A percentile compares a stretch with the other conserved stretches of the same genome.
Evolutionary conservation across 805 yeast genomes (phyloP).

Genomic region (Lipomyces sp.): DNA sequence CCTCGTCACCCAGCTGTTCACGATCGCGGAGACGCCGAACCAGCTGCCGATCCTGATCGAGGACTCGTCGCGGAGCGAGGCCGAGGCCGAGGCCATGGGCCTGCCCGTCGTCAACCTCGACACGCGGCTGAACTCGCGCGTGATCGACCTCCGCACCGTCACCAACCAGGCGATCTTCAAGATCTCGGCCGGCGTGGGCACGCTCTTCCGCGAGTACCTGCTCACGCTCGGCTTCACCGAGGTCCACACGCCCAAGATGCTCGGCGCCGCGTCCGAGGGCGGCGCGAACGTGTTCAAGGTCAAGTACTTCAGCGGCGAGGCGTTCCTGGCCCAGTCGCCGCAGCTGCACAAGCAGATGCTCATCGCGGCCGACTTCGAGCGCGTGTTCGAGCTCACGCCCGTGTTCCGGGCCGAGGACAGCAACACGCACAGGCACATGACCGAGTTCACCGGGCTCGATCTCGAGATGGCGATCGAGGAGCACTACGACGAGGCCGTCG

Average conservation of each 20-base stretch:
- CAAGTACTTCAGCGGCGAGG: constrained; percentile 85
- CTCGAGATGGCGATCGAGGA: constrained; percentile 98
- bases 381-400: constrained; percentile 94
- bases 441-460: constrained; percentile 96
- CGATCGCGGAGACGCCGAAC: constrained; percentile 84
- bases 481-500: constrained; percentile 89
- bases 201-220: constrained; percentile 85
- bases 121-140: constrained; percentile 92
- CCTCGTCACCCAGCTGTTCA: constrained; percentile 64
- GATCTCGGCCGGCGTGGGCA: constrained; percentile 85
- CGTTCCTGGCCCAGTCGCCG: constrained; percentile 96
- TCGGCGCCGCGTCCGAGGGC: constrained; percentile 96
- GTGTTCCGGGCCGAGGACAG: constrained; percentile 99
- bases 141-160: constrained; percentile 92
- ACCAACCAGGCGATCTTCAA: constrained; percentile 97
- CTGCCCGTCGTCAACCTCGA: constrained; percentile 93
- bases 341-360: constrained; percentile 97
- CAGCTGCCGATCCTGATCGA: constrained; percentile 92
- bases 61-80: constrained; percentile 94
- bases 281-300: constrained; percentile 96
- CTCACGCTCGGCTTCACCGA: constrained; percentile 68
- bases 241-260: constrained; percentile 92
- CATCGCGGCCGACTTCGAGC: constrained; percentile 96
- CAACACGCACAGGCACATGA: constrained; percentile 98
- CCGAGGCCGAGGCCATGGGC: constrained; percentile 76